phyloP scores from a whole-genome alignment of 345 rosid species.

The Carallia pectinifolia region DNA sequence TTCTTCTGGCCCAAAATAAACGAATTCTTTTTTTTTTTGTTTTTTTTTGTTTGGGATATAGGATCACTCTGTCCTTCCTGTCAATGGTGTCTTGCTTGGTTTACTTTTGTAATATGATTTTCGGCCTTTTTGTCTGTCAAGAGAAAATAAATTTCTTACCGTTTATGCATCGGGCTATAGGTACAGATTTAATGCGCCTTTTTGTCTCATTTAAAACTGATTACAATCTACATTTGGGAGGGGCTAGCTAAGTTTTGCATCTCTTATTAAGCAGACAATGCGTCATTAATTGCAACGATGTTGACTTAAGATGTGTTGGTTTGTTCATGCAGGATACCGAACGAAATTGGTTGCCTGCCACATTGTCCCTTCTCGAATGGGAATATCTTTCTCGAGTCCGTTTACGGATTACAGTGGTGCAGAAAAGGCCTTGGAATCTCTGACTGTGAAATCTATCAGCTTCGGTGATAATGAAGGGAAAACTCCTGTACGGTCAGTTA shows the following conservation, averaged over 20 bases:
- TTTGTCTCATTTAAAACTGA: background rate
- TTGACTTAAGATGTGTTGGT: conserved; percentile 8
- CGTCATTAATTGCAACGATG: background rate
- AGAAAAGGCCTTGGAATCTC: conserved; percentile 62
- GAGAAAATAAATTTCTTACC: too few relatives aligned
- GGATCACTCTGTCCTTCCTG: background rate
- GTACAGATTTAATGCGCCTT: background rate
- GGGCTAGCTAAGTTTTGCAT: background rate
- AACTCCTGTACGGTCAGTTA: conserved; percentile 65
- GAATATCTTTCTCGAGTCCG: conserved; percentile 57
- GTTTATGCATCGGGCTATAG: too few relatives aligned
- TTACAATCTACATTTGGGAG: background rate
- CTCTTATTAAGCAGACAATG: background rate
- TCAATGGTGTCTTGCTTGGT: background rate
- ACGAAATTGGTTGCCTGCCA: conserved; percentile 12
- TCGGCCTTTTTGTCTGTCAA: background rate
- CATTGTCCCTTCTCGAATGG: conserved; percentile 48
- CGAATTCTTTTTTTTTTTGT: too few relatives aligned
- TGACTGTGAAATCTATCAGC: conserved; percentile 71
- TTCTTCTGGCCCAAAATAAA: background rate
- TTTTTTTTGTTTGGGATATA: too few relatives aligned
- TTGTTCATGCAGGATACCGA: conserved; percentile 27
- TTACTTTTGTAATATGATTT: background rate
- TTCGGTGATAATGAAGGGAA: conserved; percentile 62
- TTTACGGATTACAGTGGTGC: conserved; percentile 53